These are phyloP conservation scores for Gamarada debralockiae DNA, from an alignment of 495 filamentous ascomycete genomes.

Conservation along the genomic window DNA sequence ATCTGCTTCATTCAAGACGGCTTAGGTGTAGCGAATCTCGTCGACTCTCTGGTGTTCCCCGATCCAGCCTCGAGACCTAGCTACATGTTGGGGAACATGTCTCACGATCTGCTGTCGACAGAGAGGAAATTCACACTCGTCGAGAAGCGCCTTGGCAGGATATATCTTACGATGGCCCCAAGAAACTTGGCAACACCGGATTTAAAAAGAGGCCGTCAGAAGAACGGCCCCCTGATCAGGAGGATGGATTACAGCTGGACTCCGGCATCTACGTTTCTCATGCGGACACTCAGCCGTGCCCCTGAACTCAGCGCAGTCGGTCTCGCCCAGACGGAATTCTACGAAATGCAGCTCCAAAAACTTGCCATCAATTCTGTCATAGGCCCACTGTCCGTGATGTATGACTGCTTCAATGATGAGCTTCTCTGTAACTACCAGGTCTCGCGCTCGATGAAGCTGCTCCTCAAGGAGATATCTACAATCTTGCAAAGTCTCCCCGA, in stretches of 20 bases:
- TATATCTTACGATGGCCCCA: slow-evolving; percentile 7
- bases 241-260: slow-evolving; percentile 17
- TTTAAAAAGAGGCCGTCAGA: neutral
- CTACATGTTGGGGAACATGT: slow-evolving; percentile 71
- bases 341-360: slow-evolving; percentile 59
- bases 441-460: slow-evolving; percentile 59
- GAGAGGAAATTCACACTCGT: slow-evolving; percentile 51
- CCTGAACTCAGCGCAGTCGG: slow-evolving; percentile 24
- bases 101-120: slow-evolving; percentile 51
- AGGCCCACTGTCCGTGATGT: slow-evolving; percentile 70
- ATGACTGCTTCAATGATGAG: slow-evolving; percentile 68
- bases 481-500: slow-evolving; percentile 50
- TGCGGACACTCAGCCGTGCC: slow-evolving; percentile 22
- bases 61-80: slow-evolving; percentile 59
- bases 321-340: slow-evolving; percentile 26
- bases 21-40: slow-evolving; percentile 71
- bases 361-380: slow-evolving; percentile 71
- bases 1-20: slow-evolving; percentile 81
- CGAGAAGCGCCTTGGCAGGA: slow-evolving; percentile 49
- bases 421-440: slow-evolving; percentile 59
- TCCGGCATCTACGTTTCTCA: slow-evolving; percentile 23
- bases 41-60: slow-evolving; percentile 66
- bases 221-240: neutral
- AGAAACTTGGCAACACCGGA: neutral
- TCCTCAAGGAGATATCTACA: slow-evolving; percentile 47